A percentile compares a stretch with the other conserved stretches of the same genome.
Evolutionary conservation across 2,329 filamentous ascomycete species (phyloP).

Genomic region (Leptodontidium sp.): DNA sequence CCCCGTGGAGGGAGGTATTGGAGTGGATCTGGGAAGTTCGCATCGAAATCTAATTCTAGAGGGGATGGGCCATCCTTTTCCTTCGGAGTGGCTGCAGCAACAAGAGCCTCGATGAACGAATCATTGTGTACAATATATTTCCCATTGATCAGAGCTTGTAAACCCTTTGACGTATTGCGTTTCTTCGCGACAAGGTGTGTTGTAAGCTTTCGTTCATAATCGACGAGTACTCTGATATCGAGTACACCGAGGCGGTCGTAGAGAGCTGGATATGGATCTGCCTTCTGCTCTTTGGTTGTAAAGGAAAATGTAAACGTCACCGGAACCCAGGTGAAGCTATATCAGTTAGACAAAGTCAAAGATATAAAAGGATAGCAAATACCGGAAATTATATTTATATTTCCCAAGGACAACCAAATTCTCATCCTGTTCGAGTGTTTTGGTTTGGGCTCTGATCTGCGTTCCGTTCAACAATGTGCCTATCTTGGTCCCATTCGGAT

Average conservation of each 20-base stretch:
- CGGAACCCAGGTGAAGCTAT: constrained; percentile 79
- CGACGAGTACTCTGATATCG: constrained; percentile 85
- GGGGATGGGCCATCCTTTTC: constrained; percentile 49
- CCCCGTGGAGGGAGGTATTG: constrained; percentile 77
- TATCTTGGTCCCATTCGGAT: constrained; percentile 71
- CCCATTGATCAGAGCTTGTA: constrained; percentile 86
- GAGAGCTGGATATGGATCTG: constrained; percentile 68
- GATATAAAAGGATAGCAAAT: constrained; percentile 32
- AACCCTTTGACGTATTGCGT: constrained; percentile 85
- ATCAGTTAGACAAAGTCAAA: not conserved
- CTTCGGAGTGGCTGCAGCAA: constrained; percentile 57
- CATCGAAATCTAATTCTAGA: constrained; percentile 82
- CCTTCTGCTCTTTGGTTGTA: constrained; percentile 73
- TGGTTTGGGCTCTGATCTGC: constrained; percentile 69
- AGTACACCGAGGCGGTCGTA: constrained; percentile 76
- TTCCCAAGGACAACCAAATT: constrained; percentile 77
- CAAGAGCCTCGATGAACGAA: constrained; percentile 76
- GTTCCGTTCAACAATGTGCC: constrained; percentile 82
- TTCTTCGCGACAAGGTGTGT: constrained; percentile 91
- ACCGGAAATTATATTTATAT: constrained; percentile 70
- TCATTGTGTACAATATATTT: constrained; percentile 75
- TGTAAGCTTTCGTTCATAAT: constrained; percentile 75
- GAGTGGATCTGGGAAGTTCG: constrained; percentile 78
- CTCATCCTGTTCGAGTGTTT: constrained; percentile 61
- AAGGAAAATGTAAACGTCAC: constrained; percentile 85